Conservation (phyloP, 805 yeast genomes). For the Millerago galiae region DNA sequence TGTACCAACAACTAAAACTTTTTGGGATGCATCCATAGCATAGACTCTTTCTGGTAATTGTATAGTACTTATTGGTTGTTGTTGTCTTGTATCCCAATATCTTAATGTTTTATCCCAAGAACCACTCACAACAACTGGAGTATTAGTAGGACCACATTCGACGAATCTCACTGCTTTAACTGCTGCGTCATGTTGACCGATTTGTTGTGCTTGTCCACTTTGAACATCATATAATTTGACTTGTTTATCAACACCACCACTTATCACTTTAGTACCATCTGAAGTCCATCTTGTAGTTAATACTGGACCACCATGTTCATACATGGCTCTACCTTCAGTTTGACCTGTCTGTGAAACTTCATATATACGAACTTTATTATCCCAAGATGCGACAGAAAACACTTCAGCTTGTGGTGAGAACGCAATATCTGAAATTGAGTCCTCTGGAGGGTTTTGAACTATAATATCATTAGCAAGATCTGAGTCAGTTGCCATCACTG, state of each 20-base stretch:
- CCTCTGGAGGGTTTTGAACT: constrained; percentile 82
- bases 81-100: constrained; percentile 92
- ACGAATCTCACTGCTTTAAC: constrained; percentile 72
- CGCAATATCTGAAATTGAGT: constrained; percentile 74
- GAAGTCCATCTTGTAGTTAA: constrained; percentile 72
- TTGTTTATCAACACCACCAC: constrained; percentile 89
- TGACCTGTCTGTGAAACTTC: constrained; percentile 73
- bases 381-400: constrained; percentile 84
- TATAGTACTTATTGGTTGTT: constrained; percentile 74
- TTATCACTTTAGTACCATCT: constrained; percentile 83
- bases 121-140: constrained; percentile 77
- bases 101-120: constrained; percentile 94
- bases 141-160: constrained; percentile 76
- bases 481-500: constrained; percentile 22
- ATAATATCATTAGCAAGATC: constrained; percentile 66
- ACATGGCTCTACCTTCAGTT: constrained; percentile 83
- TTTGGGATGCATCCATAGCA: constrained; percentile 77
- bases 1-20: constrained; percentile 84
- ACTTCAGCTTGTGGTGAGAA: constrained; percentile 87
- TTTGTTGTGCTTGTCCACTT: constrained; percentile 73
- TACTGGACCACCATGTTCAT: constrained; percentile 86
- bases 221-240: constrained; percentile 79
- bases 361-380: constrained; percentile 86
- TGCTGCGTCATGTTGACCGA: constrained; percentile 82
- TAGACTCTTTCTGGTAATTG: constrained; percentile 87